These are phyloP conservation scores for Xylariaceae sp. DNA, from an alignment of 2,329 filamentous ascomycete genomes.

Conservation along the genomic window DNA sequence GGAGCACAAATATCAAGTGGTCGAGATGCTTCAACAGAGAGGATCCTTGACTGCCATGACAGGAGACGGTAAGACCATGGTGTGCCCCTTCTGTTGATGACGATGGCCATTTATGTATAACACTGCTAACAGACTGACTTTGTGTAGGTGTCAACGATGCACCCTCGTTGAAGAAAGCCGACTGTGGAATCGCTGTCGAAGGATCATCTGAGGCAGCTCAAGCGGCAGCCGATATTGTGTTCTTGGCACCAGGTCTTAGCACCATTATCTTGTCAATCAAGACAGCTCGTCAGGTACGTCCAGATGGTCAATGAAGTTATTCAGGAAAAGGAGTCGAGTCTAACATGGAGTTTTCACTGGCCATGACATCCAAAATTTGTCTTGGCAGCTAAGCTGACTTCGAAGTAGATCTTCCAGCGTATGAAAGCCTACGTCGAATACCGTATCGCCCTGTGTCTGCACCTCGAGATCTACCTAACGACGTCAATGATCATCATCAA, in stretches of 20 bases:
- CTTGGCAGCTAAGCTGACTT: conserved; percentile 8
- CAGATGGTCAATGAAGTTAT: no score
- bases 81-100: neutral
- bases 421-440: conserved; percentile 76
- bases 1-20: conserved; percentile 71
- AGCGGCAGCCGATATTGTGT: conserved; percentile 68
- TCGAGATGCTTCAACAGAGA: conserved; percentile 69
- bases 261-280: conserved; percentile 70
- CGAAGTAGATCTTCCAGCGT: conserved; percentile 62
- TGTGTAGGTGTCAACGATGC: conserved; percentile 60
- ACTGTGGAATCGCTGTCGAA: conserved; percentile 70
- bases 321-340: no score
- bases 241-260: conserved; percentile 65
- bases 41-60: conserved; percentile 71
- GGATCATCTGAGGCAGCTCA: conserved; percentile 67
- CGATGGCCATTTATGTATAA: neutral
- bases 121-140: conserved; percentile 3
- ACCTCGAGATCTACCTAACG: conserved; percentile 71
- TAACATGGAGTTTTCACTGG: neutral
- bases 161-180: conserved; percentile 67
- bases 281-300: conserved; percentile 52
- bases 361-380: neutral
- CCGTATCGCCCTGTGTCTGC: conserved; percentile 68
- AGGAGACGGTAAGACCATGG: conserved; percentile 49
- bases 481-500: conserved; percentile 76